Conservation (phyloP, 495 filamentous ascomycete genomes). For the Penicillium canariense region DNA sequence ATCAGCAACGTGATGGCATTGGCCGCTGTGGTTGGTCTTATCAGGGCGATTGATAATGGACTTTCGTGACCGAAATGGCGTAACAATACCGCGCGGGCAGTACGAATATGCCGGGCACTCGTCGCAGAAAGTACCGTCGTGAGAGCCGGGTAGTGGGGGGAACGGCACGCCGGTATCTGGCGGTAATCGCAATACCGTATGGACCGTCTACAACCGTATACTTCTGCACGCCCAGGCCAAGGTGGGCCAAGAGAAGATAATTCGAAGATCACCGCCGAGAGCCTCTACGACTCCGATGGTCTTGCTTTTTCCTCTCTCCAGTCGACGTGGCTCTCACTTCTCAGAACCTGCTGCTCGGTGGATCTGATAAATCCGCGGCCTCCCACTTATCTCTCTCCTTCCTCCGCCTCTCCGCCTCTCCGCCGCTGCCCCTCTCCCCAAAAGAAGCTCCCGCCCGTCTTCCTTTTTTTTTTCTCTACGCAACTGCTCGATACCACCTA, state of each 20-base stretch:
- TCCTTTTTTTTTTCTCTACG: not conserved
- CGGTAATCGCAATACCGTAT: not conserved
- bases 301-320: constrained; percentile 4
- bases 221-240: not conserved
- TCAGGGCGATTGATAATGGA: constrained; percentile 30
- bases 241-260: constrained; percentile 4
- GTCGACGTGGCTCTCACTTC: constrained; percentile 1
- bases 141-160: not conserved
- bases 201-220: not conserved
- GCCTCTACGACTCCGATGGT: not conserved
- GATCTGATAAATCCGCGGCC: constrained; percentile 8
- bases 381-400: constrained; percentile 5
- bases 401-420: constrained; percentile 19
- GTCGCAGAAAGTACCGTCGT: not conserved
- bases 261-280: constrained; percentile 1
- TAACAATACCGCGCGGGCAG: not conserved
- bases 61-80: constrained; percentile 23
- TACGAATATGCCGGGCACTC: no score
- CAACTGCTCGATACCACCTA: not conserved
- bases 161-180: not conserved
- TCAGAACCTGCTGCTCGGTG: not conserved
- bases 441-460: constrained; percentile 11
- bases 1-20: constrained; percentile 30
- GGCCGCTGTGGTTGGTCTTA: constrained; percentile 39
- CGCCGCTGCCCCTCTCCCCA: constrained; percentile 12